Conservation (phyloP, 208 protist genomes). For the Acanthamoeba rhysodes region DNA sequence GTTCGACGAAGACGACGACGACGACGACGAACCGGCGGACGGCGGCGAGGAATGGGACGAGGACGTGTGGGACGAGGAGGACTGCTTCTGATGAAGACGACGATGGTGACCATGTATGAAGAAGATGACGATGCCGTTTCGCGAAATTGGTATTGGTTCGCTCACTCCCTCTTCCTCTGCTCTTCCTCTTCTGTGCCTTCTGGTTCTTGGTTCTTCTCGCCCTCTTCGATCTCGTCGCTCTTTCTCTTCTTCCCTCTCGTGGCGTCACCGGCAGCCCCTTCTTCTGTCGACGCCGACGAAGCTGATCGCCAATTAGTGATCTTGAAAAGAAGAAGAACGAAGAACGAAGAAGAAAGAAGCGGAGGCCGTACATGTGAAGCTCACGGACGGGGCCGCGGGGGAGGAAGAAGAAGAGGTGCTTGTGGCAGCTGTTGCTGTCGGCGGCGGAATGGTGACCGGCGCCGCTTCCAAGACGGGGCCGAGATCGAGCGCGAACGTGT, state of each 20-base stretch:
- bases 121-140: no score
- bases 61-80: constrained; percentile 63
- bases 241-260: constrained; percentile 11
- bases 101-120: no score
- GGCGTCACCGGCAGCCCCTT: neutral
- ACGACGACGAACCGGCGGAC: neutral
- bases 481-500: neutral
- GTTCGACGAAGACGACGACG: constrained; percentile 66
- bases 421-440: neutral
- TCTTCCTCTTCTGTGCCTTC: no score
- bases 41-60: constrained; percentile 24
- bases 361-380: neutral
- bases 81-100: neutral
- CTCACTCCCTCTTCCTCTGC: no score
- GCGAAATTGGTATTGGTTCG: no score
- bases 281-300: neutral
- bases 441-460: constrained; percentile 1
- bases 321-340: neutral
- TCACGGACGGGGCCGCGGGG: neutral
- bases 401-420: neutral
- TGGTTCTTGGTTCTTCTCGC: neutral
- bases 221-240: constrained; percentile 8
- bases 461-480: neutral
- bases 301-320: neutral
- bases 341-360: neutral